Percentiles rank a stretch among this genome's conserved stretches.
These are phyloP conservation scores for Penicillium italicum DNA, from an alignment of 2,329 filamentous ascomycete genomes.

Conservation along the genomic window DNA sequence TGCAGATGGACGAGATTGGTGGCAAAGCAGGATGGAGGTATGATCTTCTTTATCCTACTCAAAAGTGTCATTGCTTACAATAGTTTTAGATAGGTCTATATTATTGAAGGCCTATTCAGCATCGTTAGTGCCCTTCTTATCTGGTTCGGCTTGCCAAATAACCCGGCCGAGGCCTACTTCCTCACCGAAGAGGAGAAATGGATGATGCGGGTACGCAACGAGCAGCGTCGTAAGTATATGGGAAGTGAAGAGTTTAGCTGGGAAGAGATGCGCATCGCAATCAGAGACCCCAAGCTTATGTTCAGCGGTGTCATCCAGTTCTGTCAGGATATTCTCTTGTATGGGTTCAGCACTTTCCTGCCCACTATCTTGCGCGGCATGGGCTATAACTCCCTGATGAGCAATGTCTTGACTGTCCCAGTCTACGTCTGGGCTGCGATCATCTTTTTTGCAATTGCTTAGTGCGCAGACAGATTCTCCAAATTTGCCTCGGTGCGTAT, in stretches of 20 bases:
- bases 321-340: conserved; percentile 52
- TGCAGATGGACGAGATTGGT: conserved; percentile 47
- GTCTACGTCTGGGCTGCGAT: conserved; percentile 53
- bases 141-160: conserved; percentile 37
- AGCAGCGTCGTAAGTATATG: conserved; percentile 47
- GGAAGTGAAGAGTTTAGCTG: conserved; percentile 38
- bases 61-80: neutral
- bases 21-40: conserved; percentile 49
- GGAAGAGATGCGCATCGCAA: conserved; percentile 7
- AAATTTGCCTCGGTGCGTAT: conserved; percentile 26
- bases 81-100: conserved; percentile 44
- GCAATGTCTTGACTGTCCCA: conserved; percentile 55
- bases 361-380: conserved; percentile 54
- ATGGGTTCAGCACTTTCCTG: conserved; percentile 58
- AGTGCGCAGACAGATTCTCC: conserved; percentile 44
- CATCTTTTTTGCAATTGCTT: conserved; percentile 43
- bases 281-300: conserved; percentile 50
- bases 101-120: conserved; percentile 50
- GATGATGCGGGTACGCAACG: conserved; percentile 50
- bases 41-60: conserved; percentile 2
- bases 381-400: conserved; percentile 51
- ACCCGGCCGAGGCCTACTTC: conserved; percentile 49
- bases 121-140: conserved; percentile 43
- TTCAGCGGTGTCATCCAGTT: conserved; percentile 51
- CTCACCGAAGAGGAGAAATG: conserved; percentile 48